Evolutionary conservation across 23 red algal genomes (phyloP).

Genomic region (Gracilaria domingensis): DNA sequence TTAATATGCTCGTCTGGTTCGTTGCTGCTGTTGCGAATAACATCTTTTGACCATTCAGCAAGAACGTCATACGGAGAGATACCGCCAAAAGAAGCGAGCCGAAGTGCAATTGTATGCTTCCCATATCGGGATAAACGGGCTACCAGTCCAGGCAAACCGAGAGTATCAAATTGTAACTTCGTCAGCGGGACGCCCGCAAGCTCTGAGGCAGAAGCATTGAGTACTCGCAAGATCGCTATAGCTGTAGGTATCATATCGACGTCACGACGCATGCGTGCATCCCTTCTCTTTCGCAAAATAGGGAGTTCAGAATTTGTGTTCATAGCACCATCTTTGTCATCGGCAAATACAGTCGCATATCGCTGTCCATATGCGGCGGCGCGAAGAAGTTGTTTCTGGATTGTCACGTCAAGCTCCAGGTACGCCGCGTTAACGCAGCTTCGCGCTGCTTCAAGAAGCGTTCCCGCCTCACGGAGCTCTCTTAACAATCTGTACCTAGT

Average conservation of each 20-base stretch:
- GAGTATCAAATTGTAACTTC: conserved; percentile 53
- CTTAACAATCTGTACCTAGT: conserved; percentile 58
- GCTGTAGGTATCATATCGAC: conserved; percentile 62
- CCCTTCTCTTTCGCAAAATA: conserved; percentile 5
- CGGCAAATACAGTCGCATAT: conserved; percentile 42
- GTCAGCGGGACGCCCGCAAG: conserved; percentile 49
- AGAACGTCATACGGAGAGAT: conserved; percentile 45
- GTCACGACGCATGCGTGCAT: conserved; percentile 30
- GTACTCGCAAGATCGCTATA: conserved; percentile 60
- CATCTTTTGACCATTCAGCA: conserved; percentile 52
- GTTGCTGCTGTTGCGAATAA: conserved; percentile 25
- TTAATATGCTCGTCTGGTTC: conserved; percentile 64
- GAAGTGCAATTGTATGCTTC: conserved; percentile 48
- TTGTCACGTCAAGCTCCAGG: conserved; percentile 24
- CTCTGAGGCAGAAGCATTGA: conserved; percentile 23
- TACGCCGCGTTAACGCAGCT: conserved; percentile 59
- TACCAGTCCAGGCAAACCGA: conserved; percentile 51
- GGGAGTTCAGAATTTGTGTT: neutral
- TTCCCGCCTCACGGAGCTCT: conserved; percentile 61
- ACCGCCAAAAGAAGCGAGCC: conserved; percentile 69
- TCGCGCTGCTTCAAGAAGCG: conserved; percentile 46
- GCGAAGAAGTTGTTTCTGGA: conserved; percentile 57
- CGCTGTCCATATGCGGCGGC: conserved; percentile 69
- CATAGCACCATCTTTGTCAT: conserved; percentile 8
- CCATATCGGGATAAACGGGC: conserved; percentile 67